Conservation (phyloP, 2,329 filamentous ascomycete species). For the Penicillium freii region DNA sequence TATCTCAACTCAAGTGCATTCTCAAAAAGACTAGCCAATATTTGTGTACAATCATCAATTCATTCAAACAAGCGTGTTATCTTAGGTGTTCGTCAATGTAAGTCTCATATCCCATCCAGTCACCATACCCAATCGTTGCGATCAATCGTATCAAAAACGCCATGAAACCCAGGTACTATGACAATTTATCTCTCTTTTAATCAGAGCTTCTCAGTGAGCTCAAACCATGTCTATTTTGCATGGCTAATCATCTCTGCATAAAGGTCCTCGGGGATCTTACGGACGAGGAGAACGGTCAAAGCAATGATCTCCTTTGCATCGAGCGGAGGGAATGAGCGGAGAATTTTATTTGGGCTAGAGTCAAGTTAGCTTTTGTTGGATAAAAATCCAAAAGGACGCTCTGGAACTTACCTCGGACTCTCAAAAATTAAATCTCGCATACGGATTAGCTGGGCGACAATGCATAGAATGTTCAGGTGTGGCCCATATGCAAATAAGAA, state of each 20-base stretch:
- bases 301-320: conserved; percentile 81
- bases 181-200: not conserved
- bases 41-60: conserved; percentile 21
- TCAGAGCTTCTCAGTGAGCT: not conserved
- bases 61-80: conserved; percentile 19
- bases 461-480: conserved; percentile 92
- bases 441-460: conserved; percentile 89
- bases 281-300: conserved; percentile 79
- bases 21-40: not conserved
- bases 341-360: conserved; percentile 79
- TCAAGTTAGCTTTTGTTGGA: conserved; percentile 12
- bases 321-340: conserved; percentile 82
- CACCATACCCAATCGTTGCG: conserved; percentile 1
- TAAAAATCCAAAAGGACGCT: not conserved
- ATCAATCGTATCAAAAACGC: conserved; percentile 16
- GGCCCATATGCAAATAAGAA: conserved; percentile 95
- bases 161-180: not conserved
- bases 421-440: conserved; percentile 80
- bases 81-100: conserved; percentile 16
- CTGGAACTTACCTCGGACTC: conserved; percentile 67
- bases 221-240: conserved; percentile 52
- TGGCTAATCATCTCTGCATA: conserved; percentile 89
- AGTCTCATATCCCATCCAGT: conserved; percentile 9
- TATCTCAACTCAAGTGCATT: not conserved
- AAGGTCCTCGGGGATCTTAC: conserved; percentile 84